Percentiles rank a stretch among this genome's conserved stretches.
Conservation (phyloP, 345 rosid species). For the Arabis alpina region DNA sequence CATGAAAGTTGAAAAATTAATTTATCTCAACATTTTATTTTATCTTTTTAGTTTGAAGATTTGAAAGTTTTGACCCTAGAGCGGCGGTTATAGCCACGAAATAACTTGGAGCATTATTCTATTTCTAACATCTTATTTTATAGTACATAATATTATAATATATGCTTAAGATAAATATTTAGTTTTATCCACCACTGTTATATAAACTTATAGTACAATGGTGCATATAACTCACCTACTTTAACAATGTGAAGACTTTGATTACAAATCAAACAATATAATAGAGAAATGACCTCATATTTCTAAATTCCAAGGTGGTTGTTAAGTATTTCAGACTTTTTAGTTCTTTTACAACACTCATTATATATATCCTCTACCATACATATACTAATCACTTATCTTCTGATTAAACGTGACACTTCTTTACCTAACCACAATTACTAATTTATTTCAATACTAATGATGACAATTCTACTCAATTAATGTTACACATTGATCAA, state of each 20-base stretch:
- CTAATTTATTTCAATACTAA: constrained; percentile 3
- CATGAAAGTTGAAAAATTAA: not conserved
- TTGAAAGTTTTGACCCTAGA: constrained; percentile 24
- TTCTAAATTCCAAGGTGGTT: constrained; percentile 3
- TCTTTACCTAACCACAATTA: not conserved
- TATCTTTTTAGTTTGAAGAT: not conserved
- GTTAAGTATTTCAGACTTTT: not conserved
- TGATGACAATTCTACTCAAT: not conserved
- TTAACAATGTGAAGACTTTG: not conserved
- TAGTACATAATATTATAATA: too few relatives aligned
- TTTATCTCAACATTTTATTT: not conserved
- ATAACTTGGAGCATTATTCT: not conserved
- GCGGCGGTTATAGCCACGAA: constrained; percentile 20
- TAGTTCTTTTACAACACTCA: constrained; percentile 19
- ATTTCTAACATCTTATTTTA: too few relatives aligned
- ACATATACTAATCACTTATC: not conserved
- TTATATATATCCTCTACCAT: not conserved
- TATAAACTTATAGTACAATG: too few relatives aligned
- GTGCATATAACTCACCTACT: not conserved
- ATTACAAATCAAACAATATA: constrained; percentile 1
- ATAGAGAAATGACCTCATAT: not conserved
- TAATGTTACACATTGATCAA: not conserved
- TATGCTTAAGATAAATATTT: not conserved
- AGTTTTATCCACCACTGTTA: too few relatives aligned
- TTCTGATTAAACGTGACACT: constrained; percentile 2